phyloP scores from a whole-genome alignment of 495 filamentous ascomycete species.

The Daldinia vernicosa region DNA sequence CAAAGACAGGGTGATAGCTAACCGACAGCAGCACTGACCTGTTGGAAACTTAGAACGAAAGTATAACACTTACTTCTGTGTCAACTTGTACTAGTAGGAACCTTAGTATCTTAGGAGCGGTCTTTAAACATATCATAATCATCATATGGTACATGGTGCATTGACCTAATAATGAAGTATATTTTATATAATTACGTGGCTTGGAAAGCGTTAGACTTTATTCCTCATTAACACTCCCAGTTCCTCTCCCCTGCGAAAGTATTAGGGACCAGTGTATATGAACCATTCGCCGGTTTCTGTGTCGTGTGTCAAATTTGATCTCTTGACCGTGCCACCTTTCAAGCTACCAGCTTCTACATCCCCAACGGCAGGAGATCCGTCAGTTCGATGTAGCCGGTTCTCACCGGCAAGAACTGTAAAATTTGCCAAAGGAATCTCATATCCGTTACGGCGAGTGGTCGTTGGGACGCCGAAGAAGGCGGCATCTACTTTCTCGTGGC shows the following conservation, averaged over 20 bases:
- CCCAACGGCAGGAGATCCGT: constrained; percentile 56
- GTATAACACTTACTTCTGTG: too few species aligned
- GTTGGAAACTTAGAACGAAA: neutral
- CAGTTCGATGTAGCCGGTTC: constrained; percentile 59
- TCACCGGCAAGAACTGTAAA: constrained; percentile 66
- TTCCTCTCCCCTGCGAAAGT: neutral
- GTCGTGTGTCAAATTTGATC: constrained; percentile 59
- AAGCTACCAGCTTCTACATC: constrained; percentile 55
- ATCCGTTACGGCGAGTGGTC: constrained; percentile 51
- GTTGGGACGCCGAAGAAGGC: constrained; percentile 65
- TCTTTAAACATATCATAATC: too few species aligned
- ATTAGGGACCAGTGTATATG: constrained; percentile 27
- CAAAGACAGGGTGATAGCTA: neutral
- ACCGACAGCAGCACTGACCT: neutral
- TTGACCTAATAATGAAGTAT: neutral
- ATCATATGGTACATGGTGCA: neutral
- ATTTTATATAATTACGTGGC: neutral
- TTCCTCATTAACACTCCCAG: neutral
- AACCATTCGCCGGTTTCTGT: constrained; percentile 53
- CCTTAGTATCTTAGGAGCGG: too few species aligned
- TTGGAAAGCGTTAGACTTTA: neutral
- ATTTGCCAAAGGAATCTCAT: constrained; percentile 66
- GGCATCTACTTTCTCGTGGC: constrained; percentile 60
- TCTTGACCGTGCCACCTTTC: constrained; percentile 55
- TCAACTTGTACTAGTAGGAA: too few species aligned